A percentile compares a stretch with the other conserved stretches of the same genome.
phyloP scores from a whole-genome alignment of 495 filamentous ascomycete species.

The Tuber magnatum region DNA sequence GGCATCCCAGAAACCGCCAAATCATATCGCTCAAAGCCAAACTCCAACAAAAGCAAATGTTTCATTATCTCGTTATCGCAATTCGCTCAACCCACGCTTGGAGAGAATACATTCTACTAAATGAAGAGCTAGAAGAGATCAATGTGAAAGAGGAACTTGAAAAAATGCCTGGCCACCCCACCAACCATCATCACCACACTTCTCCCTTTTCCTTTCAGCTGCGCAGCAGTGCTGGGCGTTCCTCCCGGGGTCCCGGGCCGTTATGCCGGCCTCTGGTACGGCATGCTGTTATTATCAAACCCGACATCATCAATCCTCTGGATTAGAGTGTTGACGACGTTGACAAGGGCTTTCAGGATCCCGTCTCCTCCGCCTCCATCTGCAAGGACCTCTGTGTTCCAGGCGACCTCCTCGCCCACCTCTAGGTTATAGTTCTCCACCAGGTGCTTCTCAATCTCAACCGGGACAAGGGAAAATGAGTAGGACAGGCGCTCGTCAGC shows the following conservation, averaged over 20 bases:
- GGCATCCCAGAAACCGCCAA: not conserved
- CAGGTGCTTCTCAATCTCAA: constrained; percentile 25
- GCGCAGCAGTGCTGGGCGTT: not conserved
- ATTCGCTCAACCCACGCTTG: not conserved
- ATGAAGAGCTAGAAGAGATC: not conserved
- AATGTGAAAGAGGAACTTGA: not conserved
- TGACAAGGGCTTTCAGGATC: constrained; percentile 17
- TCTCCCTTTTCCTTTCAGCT: not conserved
- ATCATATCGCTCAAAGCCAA: not conserved
- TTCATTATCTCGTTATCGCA: not conserved
- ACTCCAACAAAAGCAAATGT: not conserved
- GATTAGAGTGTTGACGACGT: constrained; percentile 19
- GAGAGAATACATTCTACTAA: not conserved
- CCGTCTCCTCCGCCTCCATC: constrained; percentile 16
- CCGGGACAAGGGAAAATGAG: constrained; percentile 28
- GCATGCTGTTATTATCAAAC: constrained; percentile 27
- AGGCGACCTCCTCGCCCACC: constrained; percentile 32
- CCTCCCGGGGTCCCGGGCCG: not conserved
- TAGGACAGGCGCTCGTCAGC: constrained; percentile 16
- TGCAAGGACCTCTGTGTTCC: constrained; percentile 24
- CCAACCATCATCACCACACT: not conserved
- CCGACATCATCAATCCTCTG: constrained; percentile 32
- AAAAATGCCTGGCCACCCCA: not conserved
- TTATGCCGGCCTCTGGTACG: not conserved
- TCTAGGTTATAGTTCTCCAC: constrained; percentile 28